Conservation (phyloP, 805 yeast genomes). For the Metschnikowia baotianmanensis region DNA sequence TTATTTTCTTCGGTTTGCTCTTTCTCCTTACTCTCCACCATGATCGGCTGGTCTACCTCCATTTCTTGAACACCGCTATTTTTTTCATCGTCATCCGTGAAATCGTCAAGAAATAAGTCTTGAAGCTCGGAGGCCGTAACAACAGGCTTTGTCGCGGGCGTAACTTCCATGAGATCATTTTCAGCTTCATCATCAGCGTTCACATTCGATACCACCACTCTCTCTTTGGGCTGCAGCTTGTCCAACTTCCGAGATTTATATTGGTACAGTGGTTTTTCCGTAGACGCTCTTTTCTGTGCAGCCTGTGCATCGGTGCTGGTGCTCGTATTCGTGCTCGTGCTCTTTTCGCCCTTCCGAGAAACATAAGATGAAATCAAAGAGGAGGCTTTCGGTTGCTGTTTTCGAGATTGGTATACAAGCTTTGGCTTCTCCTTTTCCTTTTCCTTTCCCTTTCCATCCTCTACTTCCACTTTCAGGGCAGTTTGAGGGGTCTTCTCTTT, state of each 20-base stretch:
- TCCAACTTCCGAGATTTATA: slow-evolving; percentile 39
- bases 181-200: slow-evolving; percentile 8
- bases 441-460: no score
- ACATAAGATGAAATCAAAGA: slow-evolving; percentile 16
- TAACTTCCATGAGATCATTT: background rate
- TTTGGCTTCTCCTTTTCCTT: slow-evolving; percentile 7
- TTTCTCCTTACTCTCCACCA: slow-evolving; percentile 8
- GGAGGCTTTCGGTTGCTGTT: slow-evolving; percentile 12
- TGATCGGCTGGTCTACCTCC: slow-evolving; percentile 16
- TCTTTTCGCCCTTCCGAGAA: slow-evolving; percentile 15
- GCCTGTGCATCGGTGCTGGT: no score
- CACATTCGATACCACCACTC: slow-evolving; percentile 34
- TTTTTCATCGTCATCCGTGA: slow-evolving; percentile 17
- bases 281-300: slow-evolving; percentile 3
- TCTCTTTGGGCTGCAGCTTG: slow-evolving; percentile 30
- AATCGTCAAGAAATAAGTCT: slow-evolving; percentile 18
- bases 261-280: slow-evolving; percentile 14
- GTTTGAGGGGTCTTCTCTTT: background rate
- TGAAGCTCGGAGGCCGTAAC: slow-evolving; percentile 12
- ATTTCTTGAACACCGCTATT: background rate
- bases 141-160: slow-evolving; percentile 1
- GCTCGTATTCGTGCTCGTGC: background rate
- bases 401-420: slow-evolving; percentile 16
- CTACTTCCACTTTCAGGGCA: no score
- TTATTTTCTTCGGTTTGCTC: background rate